Conservation (phyloP, 2,329 filamentous ascomycete species). For the Botryosphaeria dothidea region DNA sequence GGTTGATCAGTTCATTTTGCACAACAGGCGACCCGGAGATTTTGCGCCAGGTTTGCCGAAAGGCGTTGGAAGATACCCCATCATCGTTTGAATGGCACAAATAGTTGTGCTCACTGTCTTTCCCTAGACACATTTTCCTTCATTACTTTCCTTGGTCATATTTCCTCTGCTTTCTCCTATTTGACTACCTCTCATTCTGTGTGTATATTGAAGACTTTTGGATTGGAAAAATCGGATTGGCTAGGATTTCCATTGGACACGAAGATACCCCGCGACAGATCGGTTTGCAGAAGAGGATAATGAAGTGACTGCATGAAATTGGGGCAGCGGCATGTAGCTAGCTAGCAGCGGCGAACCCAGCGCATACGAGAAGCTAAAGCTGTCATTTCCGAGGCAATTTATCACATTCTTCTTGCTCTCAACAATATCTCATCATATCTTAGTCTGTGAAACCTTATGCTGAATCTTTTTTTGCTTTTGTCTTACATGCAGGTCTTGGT, state of each 20-base stretch:
- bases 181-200: neutral
- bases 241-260: neutral
- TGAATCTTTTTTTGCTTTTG: neutral
- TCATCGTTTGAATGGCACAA: conserved; percentile 6
- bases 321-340: neutral
- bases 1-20: conserved; percentile 5
- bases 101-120: neutral
- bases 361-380: neutral
- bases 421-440: neutral
- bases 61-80: conserved; percentile 17
- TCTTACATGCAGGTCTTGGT: neutral
- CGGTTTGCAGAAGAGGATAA: neutral
- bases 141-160: neutral
- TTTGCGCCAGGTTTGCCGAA: neutral
- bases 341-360: neutral
- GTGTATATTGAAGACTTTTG: neutral
- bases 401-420: neutral
- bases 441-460: neutral
- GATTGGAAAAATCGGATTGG: neutral
- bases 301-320: neutral
- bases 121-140: neutral
- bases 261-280: neutral
- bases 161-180: neutral
- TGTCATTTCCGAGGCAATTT: neutral
- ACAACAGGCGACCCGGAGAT: conserved; percentile 1